phyloP scores from a whole-genome alignment of 306 rosid species.

The Cicer chorassanicum region DNA sequence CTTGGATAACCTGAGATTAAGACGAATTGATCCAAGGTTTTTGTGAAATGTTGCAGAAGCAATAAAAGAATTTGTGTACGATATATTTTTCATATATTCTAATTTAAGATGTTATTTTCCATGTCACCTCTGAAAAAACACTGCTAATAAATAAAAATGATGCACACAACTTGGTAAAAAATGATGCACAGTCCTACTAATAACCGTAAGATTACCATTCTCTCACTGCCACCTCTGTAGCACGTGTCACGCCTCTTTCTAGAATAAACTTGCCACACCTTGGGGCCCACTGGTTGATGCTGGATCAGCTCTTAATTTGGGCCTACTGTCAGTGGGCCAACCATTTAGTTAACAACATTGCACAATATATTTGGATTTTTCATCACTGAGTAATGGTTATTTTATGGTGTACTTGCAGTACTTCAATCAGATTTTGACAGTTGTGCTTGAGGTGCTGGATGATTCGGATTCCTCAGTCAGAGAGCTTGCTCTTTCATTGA shows the following conservation, averaged over 20 bases:
- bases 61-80: background rate
- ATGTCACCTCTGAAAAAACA: background rate
- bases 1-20: background rate
- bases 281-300: no score
- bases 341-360: conserved; percentile 11
- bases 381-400: conserved; percentile 41
- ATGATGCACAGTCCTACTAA: no score
- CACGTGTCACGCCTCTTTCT: no score
- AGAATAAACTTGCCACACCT: no score
- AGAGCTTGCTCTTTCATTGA: conserved; percentile 78
- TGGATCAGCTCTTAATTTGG: no score
- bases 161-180: no score
- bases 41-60: no score
- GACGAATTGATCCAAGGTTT: background rate
- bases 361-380: conserved; percentile 19
- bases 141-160: background rate
- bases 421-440: conserved; percentile 97
- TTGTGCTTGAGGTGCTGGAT: conserved; percentile 90
- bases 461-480: conserved; percentile 85
- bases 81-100: background rate
- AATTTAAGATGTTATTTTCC: background rate
- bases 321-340: no score
- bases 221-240: no score
- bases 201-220: no score
- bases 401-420: conserved; percentile 73